Base-by-base conservation (phyloP, 2,329 filamentous ascomycete species). In the Helotiales sp. region DNA sequence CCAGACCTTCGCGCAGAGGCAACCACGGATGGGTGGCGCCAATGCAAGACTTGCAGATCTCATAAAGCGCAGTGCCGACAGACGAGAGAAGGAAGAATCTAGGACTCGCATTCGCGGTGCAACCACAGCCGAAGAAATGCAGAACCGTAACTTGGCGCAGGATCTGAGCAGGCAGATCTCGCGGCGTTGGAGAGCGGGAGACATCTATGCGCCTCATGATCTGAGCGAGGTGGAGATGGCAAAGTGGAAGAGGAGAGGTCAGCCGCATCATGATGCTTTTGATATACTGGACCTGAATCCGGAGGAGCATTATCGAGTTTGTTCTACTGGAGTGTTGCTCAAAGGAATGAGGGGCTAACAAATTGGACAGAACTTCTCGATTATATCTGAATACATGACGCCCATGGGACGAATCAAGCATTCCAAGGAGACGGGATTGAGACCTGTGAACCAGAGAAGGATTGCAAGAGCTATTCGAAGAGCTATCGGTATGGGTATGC, bases 181-280 rank as follows among this genome's bases (percentile, higher is more conserved):
- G 40, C 89, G 94, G 57, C 84, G 85, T 47, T 98, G 91, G 90
- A 83, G 84, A 74, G 75, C 82, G 0, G 96, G 96, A 73, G 94
- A 98, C 77, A 85, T 97, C 61, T 98, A 98, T 81, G 87, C 93
- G 67, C 96, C 96, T 37, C 92, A 94, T 77, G 96, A 99, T 80
- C 79, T 99, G 77, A 91, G 88, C 64, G 85, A 89, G 26, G 81
- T 83, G 40, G 94, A 97, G 85, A 90, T 92, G 88, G 81, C 81
- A 76, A 97, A 97, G 83, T 97, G 91, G 91, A 89, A 86, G 79
- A 84, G 81, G 77, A 81, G 80, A 71, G 79, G 82, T 64, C 80
- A 79, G 71, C 86, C 86, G 68, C 81, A 84, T 47, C 83, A 78
- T 63, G 95, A 99, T 79, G 87, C 91, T 6, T 88, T 97, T 71